Percentiles rank a stretch among this genome's conserved stretches.
Conservation (phyloP, 140 eudicot genomes). For the Bidens hawaiensis region DNA sequence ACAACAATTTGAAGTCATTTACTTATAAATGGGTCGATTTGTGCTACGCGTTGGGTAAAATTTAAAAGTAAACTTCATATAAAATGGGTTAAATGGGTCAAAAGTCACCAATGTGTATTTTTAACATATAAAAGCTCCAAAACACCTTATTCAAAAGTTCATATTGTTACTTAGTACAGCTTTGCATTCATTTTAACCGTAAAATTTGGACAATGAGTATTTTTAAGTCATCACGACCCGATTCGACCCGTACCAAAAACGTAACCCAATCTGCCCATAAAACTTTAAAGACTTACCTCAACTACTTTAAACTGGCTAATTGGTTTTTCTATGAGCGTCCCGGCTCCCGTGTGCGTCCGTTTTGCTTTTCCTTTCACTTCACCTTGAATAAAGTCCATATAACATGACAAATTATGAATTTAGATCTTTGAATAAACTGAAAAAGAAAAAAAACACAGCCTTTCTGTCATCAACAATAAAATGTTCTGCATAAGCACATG, state of each 20-base stretch:
- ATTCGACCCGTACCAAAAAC: background rate
- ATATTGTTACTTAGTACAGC: background rate
- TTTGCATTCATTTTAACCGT: background rate
- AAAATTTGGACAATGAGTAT: background rate
- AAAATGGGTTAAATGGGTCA: background rate
- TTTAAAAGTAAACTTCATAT: background rate
- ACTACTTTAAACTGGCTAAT: background rate
- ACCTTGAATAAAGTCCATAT: conserved; percentile 3
- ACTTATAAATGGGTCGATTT: background rate
- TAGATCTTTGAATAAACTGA: background rate
- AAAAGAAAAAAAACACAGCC: background rate
- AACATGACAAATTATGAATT: background rate
- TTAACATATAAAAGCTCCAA: background rate
- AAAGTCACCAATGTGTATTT: background rate
- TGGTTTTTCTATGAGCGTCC: background rate
- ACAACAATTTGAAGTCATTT: background rate
- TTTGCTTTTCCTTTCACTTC: background rate
- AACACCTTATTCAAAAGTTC: background rate
- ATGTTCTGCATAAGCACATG: background rate
- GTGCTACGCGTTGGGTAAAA: background rate
- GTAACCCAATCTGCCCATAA: background rate
- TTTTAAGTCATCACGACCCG: background rate
- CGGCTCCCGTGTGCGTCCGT: background rate
- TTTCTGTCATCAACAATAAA: background rate
- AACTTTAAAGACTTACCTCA: background rate